These are phyloP conservation scores for Ambrosia artemisiifolia DNA, from an alignment of 129 eudicot genomes.

Conservation along the genomic window DNA sequence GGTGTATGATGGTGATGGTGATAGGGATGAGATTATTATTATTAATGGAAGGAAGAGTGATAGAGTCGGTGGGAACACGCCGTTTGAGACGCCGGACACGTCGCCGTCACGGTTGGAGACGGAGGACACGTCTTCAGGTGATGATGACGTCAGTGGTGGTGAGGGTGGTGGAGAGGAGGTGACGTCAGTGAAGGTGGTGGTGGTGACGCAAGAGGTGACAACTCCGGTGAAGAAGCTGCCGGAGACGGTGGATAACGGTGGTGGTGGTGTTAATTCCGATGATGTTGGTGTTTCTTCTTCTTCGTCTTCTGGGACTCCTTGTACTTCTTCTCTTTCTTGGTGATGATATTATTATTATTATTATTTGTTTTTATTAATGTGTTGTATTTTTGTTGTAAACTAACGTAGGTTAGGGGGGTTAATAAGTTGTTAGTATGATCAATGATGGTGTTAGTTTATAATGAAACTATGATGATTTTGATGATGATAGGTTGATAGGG, in stretches of 20 bases:
- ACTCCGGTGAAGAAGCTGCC: constrained; percentile 80
- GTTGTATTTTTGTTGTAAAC: background rate
- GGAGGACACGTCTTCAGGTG: constrained; percentile 37
- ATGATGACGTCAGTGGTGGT: constrained; percentile 1
- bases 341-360: background rate
- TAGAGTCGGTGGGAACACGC: constrained; percentile 46
- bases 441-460: background rate
- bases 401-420: background rate
- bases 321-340: constrained; percentile 82
- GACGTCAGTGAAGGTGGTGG: constrained; percentile 17
- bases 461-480: background rate
- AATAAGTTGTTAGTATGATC: background rate
- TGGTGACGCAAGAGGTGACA: constrained; percentile 51
- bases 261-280: constrained; percentile 35
- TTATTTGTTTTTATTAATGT: background rate
- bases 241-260: constrained; percentile 38
- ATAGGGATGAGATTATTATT: too few species aligned
- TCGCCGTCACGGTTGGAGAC: constrained; percentile 72
- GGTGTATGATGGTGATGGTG: constrained; percentile 47
- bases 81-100: constrained; percentile 79
- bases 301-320: constrained; percentile 61
- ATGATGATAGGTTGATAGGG: too few species aligned
- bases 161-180: constrained; percentile 4
- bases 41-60: constrained; percentile 17
- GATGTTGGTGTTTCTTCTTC: constrained; percentile 44